Percentiles rank a stretch among this genome's conserved stretches.
Conservation (phyloP, 495 filamentous ascomycete species). For the Hypoxylon lienhwacheense region DNA sequence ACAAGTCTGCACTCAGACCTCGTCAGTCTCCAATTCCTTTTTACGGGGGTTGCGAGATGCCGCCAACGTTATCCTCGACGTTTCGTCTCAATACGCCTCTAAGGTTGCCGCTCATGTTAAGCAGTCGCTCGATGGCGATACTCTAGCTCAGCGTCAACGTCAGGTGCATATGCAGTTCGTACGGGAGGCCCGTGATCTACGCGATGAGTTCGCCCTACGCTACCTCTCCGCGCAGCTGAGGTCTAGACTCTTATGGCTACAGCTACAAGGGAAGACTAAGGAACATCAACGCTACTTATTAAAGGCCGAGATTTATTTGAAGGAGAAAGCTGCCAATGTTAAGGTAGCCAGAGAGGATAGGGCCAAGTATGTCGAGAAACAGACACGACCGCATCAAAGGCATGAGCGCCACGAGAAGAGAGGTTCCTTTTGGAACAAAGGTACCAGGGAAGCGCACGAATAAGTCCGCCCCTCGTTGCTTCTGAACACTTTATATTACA, state of each 20-base stretch:
- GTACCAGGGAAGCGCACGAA: conserved; percentile 11
- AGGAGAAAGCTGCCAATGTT: conserved; percentile 34
- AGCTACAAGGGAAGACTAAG: conserved; percentile 44
- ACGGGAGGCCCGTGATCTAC: conserved; percentile 33
- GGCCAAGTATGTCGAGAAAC: conserved; percentile 27
- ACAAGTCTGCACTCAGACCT: conserved; percentile 39
- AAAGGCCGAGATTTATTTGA: conserved; percentile 43
- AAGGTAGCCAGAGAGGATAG: conserved; percentile 28
- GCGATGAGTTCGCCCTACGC: conserved; percentile 37
- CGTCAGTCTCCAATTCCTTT: conserved; percentile 37
- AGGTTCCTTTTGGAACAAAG: conserved; percentile 32
- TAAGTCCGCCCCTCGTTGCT: conserved; percentile 9
- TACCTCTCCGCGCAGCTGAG: conserved; percentile 48
- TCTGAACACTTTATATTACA: conserved; percentile 32
- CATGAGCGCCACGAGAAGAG: conserved; percentile 23
- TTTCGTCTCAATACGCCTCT: conserved; percentile 22
- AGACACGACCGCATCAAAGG: conserved; percentile 29
- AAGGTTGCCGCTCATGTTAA: conserved; percentile 33
- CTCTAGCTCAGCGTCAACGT: conserved; percentile 20
- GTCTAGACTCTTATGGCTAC: conserved; percentile 54
- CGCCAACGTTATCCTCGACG: conserved; percentile 27
- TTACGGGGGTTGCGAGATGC: conserved; percentile 31
- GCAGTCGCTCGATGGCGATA: conserved; percentile 27
- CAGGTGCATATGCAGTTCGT: conserved; percentile 29
- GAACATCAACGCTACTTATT: conserved; percentile 46